These are phyloP conservation scores for Plasmopara viticola DNA, from an alignment of 352 stramenopile species.

Conservation along the genomic window DNA sequence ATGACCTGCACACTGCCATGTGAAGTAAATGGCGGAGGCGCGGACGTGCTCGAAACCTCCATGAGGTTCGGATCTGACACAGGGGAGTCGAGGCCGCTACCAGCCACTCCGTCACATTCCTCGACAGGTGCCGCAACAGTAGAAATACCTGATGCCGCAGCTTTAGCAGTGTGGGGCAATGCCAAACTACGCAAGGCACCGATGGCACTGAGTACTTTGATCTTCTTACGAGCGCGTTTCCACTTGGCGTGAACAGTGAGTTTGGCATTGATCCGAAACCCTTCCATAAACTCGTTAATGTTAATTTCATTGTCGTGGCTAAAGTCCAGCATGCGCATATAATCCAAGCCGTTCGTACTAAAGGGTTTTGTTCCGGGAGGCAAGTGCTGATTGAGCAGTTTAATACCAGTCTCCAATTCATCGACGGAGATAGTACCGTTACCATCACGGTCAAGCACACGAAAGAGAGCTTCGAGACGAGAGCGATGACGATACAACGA, in stretches of 20 bases:
- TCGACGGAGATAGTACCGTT: constrained; percentile 81
- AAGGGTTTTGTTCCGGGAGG: constrained; percentile 62
- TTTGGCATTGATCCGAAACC: constrained; percentile 82
- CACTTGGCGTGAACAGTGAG: constrained; percentile 83
- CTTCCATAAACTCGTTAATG: constrained; percentile 89
- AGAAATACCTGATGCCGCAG: constrained; percentile 18
- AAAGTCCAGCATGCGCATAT: constrained; percentile 86
- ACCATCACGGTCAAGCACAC: constrained; percentile 69
- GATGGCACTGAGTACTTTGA: constrained; percentile 76
- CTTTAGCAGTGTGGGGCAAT: constrained; percentile 20
- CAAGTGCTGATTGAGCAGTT: constrained; percentile 75
- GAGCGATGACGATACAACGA: constrained; percentile 76
- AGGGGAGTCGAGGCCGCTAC: constrained; percentile 9
- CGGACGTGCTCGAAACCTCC: constrained; percentile 23
- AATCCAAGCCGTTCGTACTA: constrained; percentile 57
- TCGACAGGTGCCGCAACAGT: constrained; percentile 7
- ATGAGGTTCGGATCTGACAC: constrained; percentile 29
- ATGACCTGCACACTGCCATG: constrained; percentile 71
- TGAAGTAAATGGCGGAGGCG: constrained; percentile 44
- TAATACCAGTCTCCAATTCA: constrained; percentile 73
- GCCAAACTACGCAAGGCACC: constrained; percentile 45
- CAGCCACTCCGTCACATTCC: constrained; percentile 12
- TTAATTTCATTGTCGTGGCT: constrained; percentile 84
- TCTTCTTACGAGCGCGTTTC: constrained; percentile 83
- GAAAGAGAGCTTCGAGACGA: constrained; percentile 78